Conservation (phyloP, 1,284 basidiomycete species). For the Apiotrichum gamsii region DNA sequence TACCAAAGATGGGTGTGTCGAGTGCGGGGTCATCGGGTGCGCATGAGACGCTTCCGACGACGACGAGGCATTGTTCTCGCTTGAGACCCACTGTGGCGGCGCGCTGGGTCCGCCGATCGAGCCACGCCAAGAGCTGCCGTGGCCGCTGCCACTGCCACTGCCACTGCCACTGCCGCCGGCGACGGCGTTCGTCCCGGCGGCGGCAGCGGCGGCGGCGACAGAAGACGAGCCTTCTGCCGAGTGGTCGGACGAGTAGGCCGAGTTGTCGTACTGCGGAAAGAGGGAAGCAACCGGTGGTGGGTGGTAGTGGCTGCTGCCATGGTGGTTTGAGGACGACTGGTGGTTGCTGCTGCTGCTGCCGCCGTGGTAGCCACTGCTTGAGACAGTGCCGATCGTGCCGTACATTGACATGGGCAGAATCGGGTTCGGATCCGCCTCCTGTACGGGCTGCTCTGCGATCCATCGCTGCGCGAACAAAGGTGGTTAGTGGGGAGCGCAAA, state of each 20-base stretch:
- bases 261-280: no score
- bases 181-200: no score
- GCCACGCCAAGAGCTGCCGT: no score
- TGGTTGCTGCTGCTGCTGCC: background rate
- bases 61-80: background rate
- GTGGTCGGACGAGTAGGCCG: no score
- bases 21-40: no score
- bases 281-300: background rate
- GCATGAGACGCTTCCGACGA: conserved; percentile 2
- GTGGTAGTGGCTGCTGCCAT: background rate
- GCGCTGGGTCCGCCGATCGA: background rate
- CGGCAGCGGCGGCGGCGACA: background rate
- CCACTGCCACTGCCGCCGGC: no score
- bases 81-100: background rate
- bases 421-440: conserved; percentile 2
- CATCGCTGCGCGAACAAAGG: conserved; percentile 28
- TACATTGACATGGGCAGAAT: background rate
- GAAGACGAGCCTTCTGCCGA: background rate
- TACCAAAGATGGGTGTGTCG: background rate
- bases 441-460: conserved; percentile 31
- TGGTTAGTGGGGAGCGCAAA: no score
- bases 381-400: background rate
- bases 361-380: background rate
- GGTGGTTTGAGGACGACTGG: no score
- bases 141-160: no score